Evolutionary conservation across 1,139 yeast genomes (phyloP).

Genomic region (Pichia terricola): DNA sequence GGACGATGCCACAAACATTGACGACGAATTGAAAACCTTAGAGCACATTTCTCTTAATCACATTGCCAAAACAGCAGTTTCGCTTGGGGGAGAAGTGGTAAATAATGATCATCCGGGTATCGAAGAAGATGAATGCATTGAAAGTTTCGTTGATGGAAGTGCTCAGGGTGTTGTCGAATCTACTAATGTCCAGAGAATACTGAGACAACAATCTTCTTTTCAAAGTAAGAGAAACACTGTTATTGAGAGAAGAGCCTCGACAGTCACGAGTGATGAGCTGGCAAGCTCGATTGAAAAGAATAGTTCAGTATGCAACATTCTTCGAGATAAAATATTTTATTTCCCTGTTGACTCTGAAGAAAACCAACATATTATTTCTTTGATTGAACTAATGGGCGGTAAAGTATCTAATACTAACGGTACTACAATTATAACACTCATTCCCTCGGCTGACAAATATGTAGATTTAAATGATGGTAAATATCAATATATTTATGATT

Average conservation of each 20-base stretch:
- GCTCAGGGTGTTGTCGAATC: too few relatives aligned
- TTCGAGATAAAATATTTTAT: slow-evolving; percentile 13
- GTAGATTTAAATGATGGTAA: slow-evolving; percentile 2
- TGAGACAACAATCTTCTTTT: too few relatives aligned
- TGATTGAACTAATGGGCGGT: slow-evolving; percentile 20
- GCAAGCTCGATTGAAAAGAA: too few relatives aligned
- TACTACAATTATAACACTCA: slow-evolving; percentile 11
- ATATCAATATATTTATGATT: slow-evolving; percentile 17
- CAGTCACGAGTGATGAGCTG: too few relatives aligned
- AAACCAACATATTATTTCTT: slow-evolving; percentile 12
- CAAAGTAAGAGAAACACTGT: too few relatives aligned
- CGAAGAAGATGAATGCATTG: slow-evolving; percentile 6
- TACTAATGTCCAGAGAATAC: too few relatives aligned
- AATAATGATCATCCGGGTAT: slow-evolving; percentile 6
- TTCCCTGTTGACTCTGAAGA: slow-evolving; percentile 12
- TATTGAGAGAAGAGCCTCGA: too few relatives aligned
- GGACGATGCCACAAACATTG: slow-evolving; percentile 10
- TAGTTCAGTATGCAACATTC: too few relatives aligned
- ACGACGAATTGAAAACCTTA: slow-evolving; percentile 12
- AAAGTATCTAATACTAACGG: slow-evolving; percentile 5
- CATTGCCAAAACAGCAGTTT: slow-evolving; percentile 7
- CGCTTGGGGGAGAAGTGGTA: slow-evolving; percentile 1
- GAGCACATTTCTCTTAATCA: background rate
- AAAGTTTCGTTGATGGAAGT: background rate
- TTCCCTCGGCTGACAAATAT: slow-evolving; percentile 13